Base-by-base conservation (phyloP, 768 basidiomycete genomes). In the Tephrocybe sp. region DNA sequence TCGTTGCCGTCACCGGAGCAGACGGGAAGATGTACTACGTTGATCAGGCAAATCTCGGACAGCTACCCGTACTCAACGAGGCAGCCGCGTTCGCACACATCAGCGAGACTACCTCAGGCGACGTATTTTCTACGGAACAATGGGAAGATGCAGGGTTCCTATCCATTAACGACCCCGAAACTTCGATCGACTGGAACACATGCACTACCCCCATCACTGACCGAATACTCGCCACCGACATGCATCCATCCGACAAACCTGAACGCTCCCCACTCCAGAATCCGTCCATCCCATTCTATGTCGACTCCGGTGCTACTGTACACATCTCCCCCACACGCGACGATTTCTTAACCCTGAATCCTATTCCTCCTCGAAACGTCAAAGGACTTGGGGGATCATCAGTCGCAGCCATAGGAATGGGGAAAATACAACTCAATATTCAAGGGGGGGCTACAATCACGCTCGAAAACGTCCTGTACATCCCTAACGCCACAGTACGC, bases 341-440 rank as follows among this genome's bases (percentile, higher is more conserved):
- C 9, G 65, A 69, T 49, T 69, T 69, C 54, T 18, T 33, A 3
- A 42, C 42, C 0, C 58, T 45, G 1, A 7, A 15, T 65, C 54
- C 64, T 6, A 65, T 69, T 13, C 11, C 53, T 0, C 52, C 61
- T 11, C 24, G 57, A 0, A 23, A 42, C 4, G 55, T 70, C 7
- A 59, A 58, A 12, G 65, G 70, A 0, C 45, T 68, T 3, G 61
- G 64, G 4, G 61, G 63, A 2, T 61, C 63, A 0, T 46, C 38
- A 7, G 57, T 69, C n/a, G 43, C 46, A 1, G 62, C 64, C 1
- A 37, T 57, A 8, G 63, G 60, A 0, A 51, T 65, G 2, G 64
- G 69, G 0, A 55, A 50, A 0, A 62, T 70, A 3, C 12, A 45
- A 0, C 49, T 69, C 0, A n/a, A 25, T 2, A 24, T 66, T 22